Conservation (phyloP, 805 yeast genomes). For the Candida odintsovae region DNA sequence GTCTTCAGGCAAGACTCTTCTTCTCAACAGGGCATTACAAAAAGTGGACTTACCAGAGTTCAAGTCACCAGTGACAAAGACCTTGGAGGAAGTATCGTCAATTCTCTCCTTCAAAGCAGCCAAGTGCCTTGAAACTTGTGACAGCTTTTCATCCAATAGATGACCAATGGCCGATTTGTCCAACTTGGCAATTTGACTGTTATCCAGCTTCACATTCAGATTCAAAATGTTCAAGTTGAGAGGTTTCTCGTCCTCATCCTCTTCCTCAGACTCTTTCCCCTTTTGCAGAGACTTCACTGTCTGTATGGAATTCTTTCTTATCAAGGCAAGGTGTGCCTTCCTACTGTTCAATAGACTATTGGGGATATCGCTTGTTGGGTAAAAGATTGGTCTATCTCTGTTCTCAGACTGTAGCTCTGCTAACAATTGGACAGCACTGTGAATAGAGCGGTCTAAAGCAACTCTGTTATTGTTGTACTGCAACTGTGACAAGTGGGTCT, state of each 20-base stretch:
- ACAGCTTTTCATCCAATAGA: constrained; percentile 62
- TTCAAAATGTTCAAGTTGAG: constrained; percentile 55
- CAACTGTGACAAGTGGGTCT: constrained; percentile 62
- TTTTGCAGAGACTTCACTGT: constrained; percentile 14
- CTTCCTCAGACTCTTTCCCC: constrained; percentile 14
- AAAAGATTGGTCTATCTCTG: constrained; percentile 52
- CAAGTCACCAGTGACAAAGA: constrained; percentile 92
- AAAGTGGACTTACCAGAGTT: constrained; percentile 96
- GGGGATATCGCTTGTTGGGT: constrained; percentile 40
- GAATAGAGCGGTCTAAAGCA: constrained; percentile 56
- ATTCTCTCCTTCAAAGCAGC: constrained; percentile 71
- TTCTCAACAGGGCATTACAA: constrained; percentile 81
- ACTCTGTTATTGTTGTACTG: constrained; percentile 71
- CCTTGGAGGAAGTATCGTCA: constrained; percentile 88
- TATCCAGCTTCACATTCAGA: constrained; percentile 51
- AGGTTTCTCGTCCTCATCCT: constrained; percentile 16
- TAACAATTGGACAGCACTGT: constrained; percentile 45
- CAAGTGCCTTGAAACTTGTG: constrained; percentile 62
- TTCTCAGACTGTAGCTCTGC: constrained; percentile 51
- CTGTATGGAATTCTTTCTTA: constrained; percentile 34
- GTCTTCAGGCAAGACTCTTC: constrained; percentile 84
- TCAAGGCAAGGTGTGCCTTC: constrained; percentile 47
- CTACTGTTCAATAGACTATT: constrained; percentile 36
- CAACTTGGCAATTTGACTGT: constrained; percentile 44
- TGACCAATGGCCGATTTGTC: constrained; percentile 67